Evolutionary conservation across 805 yeast genomes (phyloP).

Genomic region (Zygosaccharomyces lentus): DNA sequence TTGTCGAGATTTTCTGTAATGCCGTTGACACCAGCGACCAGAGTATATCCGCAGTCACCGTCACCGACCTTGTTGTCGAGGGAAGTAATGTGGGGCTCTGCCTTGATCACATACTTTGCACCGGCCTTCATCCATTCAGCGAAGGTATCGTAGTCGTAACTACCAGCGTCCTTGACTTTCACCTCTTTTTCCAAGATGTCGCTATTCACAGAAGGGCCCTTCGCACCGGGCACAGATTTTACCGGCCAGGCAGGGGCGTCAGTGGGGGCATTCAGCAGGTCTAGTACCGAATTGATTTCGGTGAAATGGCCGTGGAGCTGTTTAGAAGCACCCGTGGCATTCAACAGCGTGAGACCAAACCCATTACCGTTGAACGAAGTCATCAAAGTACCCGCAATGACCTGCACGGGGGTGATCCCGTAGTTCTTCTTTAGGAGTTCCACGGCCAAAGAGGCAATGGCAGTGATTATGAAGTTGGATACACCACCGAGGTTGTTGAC

Average conservation of each 20-base stretch:
- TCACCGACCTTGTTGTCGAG: conserved; percentile 91
- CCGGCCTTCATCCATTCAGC: conserved; percentile 42
- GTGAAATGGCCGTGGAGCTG: conserved; percentile 32
- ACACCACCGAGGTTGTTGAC: conserved; percentile 90
- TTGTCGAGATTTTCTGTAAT: conserved; percentile 50
- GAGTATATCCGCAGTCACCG: conserved; percentile 95
- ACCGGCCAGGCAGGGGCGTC: conserved; percentile 77
- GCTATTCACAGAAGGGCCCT: conserved; percentile 33
- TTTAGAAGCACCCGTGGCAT: conserved; percentile 51
- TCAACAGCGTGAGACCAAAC: conserved; percentile 76
- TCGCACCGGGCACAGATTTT: conserved; percentile 22
- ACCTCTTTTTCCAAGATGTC: conserved; percentile 31
- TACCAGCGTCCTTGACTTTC: conserved; percentile 36
- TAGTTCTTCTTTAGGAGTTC: conserved; percentile 50
- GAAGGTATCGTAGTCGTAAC: conserved; percentile 34
- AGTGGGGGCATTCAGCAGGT: conserved; percentile 64
- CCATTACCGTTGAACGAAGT: conserved; percentile 93
- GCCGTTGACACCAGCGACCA: conserved; percentile 76
- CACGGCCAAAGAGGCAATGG: conserved; percentile 59
- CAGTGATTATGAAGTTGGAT: conserved; percentile 71
- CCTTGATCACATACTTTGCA: conserved; percentile 49
- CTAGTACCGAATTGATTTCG: conserved; percentile 40
- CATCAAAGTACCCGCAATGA: conserved; percentile 72
- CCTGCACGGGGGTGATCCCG: conserved; percentile 59
- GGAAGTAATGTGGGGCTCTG: conserved; percentile 81